Evolutionary conservation across 352 stramenopile genomes (phyloP), one percentile per base, ranked within the genome.

Genomic region (Phytophthora nicotianae): DNA sequence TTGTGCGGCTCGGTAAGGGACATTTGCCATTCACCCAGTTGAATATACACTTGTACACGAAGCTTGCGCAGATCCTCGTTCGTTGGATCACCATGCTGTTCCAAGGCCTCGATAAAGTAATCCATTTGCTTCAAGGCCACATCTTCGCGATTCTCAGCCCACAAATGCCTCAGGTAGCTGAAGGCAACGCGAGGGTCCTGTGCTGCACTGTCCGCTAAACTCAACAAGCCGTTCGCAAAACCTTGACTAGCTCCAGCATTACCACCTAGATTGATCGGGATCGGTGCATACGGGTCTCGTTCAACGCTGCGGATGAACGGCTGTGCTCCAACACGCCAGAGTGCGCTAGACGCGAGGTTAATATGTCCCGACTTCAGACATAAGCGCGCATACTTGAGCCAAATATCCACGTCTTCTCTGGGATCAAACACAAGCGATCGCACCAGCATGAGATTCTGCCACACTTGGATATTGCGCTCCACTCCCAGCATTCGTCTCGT

Each of bases 401-500:
- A 98, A 33, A 97, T 93, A 35, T 98, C 81, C 4, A 97, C 79
- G 38, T 98, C 90, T 68, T 98, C 91, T 33, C 80, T 81, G 1
- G 88, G 77, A 43, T 97, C 78, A 19, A 98, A 87, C 10, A 98
- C 88, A 5, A 98, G 79, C 10, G 93, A 97, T 45, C 96, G 89
- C 38, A 99, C 93, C 38, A 97, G 87, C 70, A 99, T 95, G 43
- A 99, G 92, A 52, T 84, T 90, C 56, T 98, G 93, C 95, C 93
- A 98, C 33, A 98, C 91, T 56, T 91, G 74, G 32, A 98, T 95
- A 56, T 98, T 96, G 33, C 86, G 83, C 35, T 98, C 86, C 38
- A 98, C 98, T n/a, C 97, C 97, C 51, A 98, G 89, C 48, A 99
- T 86, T 27, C 97, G 83, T 23, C 79, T 77, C 32, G 86, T 95